A percentile compares a stretch with the other conserved stretches of the same genome.
These are phyloP conservation scores for Cryptococcus sp. DNA, from an alignment of 1,284 basidiomycete species.

Conservation along the genomic window DNA sequence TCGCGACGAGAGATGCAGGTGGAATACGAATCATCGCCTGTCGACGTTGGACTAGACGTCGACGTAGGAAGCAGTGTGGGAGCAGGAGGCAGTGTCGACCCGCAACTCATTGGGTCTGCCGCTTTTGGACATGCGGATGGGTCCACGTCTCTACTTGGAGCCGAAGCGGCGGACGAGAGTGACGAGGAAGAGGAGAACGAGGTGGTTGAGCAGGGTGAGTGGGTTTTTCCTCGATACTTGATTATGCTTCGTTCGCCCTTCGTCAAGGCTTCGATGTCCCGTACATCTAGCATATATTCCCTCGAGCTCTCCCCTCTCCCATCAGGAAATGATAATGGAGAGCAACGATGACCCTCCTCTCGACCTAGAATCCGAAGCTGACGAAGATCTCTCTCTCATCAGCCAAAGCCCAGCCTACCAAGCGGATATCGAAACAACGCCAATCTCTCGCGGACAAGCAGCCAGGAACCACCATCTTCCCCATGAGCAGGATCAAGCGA, in stretches of 20 bases:
- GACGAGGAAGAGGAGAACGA: conserved; percentile 20
- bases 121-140: conserved; percentile 3
- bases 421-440: conserved; percentile 43
- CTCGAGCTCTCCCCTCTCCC: too few relatives aligned
- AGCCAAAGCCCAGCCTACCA: conserved; percentile 26
- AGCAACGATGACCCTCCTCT: not conserved
- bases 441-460: conserved; percentile 49
- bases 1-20: conserved; percentile 21
- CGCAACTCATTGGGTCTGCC: not conserved
- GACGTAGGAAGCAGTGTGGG: not conserved
- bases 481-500: conserved; percentile 51
- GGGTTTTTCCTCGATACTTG: not conserved
- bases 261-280: not conserved
- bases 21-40: conserved; percentile 25
- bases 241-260: not conserved
- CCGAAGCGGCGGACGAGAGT: conserved; percentile 8
- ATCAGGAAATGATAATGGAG: not conserved
- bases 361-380: not conserved
- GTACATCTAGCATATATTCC: not conserved
- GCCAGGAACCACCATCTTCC: conserved; percentile 51
- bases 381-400: not conserved
- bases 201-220: conserved; percentile 7
- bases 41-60: not conserved
- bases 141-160: conserved; percentile 13
- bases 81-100: not conserved